Evolutionary conservation across 371 early-diverging fungal species (phyloP).

Genomic region (Syncephalis fuscata): DNA sequence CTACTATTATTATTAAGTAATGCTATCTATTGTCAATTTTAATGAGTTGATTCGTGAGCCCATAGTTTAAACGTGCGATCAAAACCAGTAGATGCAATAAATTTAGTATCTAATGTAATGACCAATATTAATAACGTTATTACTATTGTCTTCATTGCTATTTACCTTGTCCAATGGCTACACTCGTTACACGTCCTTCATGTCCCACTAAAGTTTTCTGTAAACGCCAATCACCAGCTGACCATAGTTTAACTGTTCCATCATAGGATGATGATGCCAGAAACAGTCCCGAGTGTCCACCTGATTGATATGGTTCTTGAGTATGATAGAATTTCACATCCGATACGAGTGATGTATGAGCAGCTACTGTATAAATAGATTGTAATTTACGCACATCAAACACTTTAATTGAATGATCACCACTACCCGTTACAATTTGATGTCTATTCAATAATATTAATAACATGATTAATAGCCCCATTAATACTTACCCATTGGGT

Average conservation of each 20-base stretch:
- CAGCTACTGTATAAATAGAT: slow-evolving; percentile 71
- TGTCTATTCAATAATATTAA: slow-evolving; percentile 14
- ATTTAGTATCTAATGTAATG: slow-evolving; percentile 44
- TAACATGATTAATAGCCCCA: neutral
- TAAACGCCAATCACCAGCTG: slow-evolving; percentile 80
- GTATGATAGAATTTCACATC: slow-evolving; percentile 57
- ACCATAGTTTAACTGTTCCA: slow-evolving; percentile 85
- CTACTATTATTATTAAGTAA: too few relatives aligned
- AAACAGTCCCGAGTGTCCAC: slow-evolving; percentile 25
- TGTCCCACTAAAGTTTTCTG: slow-evolving; percentile 74
- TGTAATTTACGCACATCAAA: slow-evolving; percentile 79
- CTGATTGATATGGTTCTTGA: neutral
- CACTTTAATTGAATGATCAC: slow-evolving; percentile 67
- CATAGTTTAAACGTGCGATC: slow-evolving; percentile 93
- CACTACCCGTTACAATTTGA: slow-evolving; percentile 66
- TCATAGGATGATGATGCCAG: slow-evolving; percentile 65
- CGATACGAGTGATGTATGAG: slow-evolving; percentile 78
- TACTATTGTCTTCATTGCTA: neutral
- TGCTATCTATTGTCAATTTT: too few relatives aligned
- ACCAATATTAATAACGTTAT: neutral
- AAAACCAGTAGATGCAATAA: slow-evolving; percentile 69
- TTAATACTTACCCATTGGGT: slow-evolving; percentile 59
- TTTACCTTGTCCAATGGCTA: slow-evolving; percentile 63
- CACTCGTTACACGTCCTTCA: slow-evolving; percentile 78
- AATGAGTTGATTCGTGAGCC: slow-evolving; percentile 30